Conservation (phyloP, 148 eudicot species). For the Oxyria digyna region DNA sequence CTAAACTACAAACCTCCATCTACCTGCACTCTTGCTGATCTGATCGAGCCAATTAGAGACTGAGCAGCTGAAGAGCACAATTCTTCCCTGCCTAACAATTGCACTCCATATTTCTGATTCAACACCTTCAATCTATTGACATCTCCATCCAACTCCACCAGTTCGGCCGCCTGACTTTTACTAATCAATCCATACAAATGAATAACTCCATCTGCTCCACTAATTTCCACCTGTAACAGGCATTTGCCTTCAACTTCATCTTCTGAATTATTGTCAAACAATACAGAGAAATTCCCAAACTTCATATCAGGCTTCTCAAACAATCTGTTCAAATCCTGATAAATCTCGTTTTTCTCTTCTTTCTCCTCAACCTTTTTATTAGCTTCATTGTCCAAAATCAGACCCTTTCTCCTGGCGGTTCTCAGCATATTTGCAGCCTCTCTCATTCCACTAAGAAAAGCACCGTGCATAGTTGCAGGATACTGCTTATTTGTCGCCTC, state of each 20-base stretch:
- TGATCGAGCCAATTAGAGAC: constrained; percentile 36
- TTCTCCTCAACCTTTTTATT: constrained; percentile 12
- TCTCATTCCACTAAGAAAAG: constrained; percentile 95
- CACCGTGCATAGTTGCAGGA: constrained; percentile 99
- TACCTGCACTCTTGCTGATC: constrained; percentile 14
- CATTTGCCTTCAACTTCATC: constrained; percentile 34
- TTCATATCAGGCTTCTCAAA: constrained; percentile 45
- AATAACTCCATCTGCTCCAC: constrained; percentile 20
- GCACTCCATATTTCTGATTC: constrained; percentile 31
- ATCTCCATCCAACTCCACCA: constrained; percentile 38
- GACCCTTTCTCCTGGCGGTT: constrained; percentile 44
- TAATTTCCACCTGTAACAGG: constrained; percentile 37
- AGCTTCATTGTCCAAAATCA: constrained; percentile 13
- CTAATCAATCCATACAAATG: constrained; percentile 44
- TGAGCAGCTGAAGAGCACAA: constrained; percentile 33
- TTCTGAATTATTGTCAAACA: constrained; percentile 36
- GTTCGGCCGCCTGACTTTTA: constrained; percentile 32
- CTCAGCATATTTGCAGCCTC: constrained; percentile 88
- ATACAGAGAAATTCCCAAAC: constrained; percentile 41
- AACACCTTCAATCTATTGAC: constrained; percentile 29
- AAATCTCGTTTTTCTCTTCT: constrained; percentile 11
- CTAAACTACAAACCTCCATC: neutral
- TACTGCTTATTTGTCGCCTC: constrained; percentile 91
- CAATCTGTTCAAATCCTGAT: constrained; percentile 25
- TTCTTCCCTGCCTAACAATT: constrained; percentile 42